These are phyloP conservation scores for Magnolia changhungtana DNA, from an alignment of 164 flowering plant genomes.

Conservation along the genomic window DNA sequence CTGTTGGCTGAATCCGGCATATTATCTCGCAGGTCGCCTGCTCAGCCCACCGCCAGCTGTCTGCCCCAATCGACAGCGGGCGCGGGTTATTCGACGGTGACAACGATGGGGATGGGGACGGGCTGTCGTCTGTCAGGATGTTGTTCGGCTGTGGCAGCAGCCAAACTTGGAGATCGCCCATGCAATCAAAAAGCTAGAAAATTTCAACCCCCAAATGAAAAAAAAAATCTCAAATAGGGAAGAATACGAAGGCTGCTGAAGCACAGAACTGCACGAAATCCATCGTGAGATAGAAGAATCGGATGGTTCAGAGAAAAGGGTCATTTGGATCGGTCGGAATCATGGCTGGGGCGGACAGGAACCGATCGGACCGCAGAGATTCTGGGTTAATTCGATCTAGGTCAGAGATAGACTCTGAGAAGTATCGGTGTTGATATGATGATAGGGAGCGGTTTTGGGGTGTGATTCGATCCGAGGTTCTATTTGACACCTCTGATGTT, in stretches of 20 bases:
- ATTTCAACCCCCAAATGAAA: neutral
- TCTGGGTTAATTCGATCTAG: neutral
- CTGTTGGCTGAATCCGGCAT: slow-evolving; percentile 24
- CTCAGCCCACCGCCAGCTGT: slow-evolving; percentile 36
- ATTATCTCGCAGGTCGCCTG: slow-evolving; percentile 18
- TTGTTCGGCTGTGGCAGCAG: slow-evolving; percentile 18
- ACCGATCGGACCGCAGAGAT: neutral
- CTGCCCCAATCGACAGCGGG: slow-evolving; percentile 21
- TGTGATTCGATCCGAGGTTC: neutral
- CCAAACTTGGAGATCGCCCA: slow-evolving; percentile 30
- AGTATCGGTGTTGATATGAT: neutral
- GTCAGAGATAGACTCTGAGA: neutral
- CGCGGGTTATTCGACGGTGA: slow-evolving; percentile 9
- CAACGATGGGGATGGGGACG: slow-evolving; percentile 3
- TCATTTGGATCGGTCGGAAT: neutral
- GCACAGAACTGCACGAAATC: neutral
- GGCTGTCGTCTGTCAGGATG: slow-evolving; percentile 12
- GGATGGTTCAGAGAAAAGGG: neutral
- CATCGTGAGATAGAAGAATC: neutral
- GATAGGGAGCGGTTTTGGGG: neutral
- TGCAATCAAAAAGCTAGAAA: slow-evolving; percentile 16
- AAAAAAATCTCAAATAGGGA: neutral
- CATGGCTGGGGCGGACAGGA: neutral
- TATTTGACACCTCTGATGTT: neutral
- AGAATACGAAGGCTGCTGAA: neutral